Conservation (phyloP, 768 basidiomycete genomes). For the Leccinum rimulosum region DNA sequence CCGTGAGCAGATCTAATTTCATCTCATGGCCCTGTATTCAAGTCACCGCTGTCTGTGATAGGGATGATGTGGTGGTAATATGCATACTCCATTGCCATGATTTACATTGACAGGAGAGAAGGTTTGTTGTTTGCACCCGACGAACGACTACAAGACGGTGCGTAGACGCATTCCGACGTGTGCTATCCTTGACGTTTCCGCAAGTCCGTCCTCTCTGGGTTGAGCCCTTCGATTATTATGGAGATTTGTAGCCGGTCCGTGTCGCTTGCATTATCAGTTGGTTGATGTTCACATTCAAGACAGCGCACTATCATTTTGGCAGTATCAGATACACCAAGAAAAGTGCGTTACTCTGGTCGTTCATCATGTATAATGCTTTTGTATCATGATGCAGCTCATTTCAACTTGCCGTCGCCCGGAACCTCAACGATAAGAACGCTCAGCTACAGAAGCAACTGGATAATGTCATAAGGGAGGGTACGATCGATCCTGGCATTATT, state of each 20-base stretch:
- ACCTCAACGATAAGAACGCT: slow-evolving; percentile 77
- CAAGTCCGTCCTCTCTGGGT: slow-evolving; percentile 82
- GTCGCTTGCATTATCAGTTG: not conserved
- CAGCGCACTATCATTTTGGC: slow-evolving; percentile 88
- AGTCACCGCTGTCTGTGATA: slow-evolving; percentile 1
- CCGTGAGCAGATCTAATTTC: slow-evolving; percentile 47
- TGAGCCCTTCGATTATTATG: slow-evolving; percentile 70
- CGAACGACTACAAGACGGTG: slow-evolving; percentile 91
- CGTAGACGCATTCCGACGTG: slow-evolving; percentile 33
- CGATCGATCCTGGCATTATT: not conserved
- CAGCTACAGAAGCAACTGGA: slow-evolving; percentile 84
- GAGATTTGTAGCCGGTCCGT: slow-evolving; percentile 78
- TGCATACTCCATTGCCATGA: not conserved
- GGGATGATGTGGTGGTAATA: slow-evolving; percentile 60
- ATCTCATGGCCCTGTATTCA: not conserved
- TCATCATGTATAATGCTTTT: not conserved
- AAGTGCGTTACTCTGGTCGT: slow-evolving; percentile 41
- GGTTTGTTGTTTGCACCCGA: slow-evolving; percentile 81
- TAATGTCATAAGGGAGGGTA: slow-evolving; percentile 83
- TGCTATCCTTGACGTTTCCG: slow-evolving; percentile 1
- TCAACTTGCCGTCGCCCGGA: slow-evolving; percentile 80
- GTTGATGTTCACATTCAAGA: not conserved
- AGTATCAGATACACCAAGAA: slow-evolving; percentile 87
- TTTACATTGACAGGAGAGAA: slow-evolving; percentile 26
- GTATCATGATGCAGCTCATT: slow-evolving; percentile 44